These are phyloP conservation scores for Scortechinia acanthostroma DNA, from an alignment of 2,329 filamentous ascomycete species.

Conservation along the genomic window DNA sequence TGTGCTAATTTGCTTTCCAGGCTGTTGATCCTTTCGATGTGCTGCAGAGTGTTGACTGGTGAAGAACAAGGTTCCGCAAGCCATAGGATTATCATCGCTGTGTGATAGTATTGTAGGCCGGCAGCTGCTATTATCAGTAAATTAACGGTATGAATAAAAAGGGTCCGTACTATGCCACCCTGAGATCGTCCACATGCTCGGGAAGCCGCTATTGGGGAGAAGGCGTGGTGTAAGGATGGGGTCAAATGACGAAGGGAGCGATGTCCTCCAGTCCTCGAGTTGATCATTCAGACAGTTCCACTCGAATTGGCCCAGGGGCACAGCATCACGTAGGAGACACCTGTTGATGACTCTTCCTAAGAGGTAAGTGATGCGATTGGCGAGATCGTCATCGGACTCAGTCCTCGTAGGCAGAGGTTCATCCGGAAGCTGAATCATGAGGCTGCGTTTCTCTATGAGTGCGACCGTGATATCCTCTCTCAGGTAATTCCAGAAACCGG, in stretches of 20 bases:
- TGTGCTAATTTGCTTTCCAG: neutral
- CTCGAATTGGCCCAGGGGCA: neutral
- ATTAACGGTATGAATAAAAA: neutral
- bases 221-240: neutral
- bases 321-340: neutral
- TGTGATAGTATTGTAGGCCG: neutral
- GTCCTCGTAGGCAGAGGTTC: neutral
- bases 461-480: neutral
- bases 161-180: neutral
- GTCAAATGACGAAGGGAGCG: neutral
- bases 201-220: neutral
- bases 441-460: neutral
- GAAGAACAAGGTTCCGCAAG: neutral
- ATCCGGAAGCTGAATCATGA: neutral
- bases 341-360: neutral
- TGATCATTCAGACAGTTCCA: neutral
- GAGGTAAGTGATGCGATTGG: neutral
- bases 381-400: neutral
- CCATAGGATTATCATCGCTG: neutral
- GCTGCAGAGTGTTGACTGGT: neutral
- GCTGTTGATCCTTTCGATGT: neutral
- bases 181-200: neutral
- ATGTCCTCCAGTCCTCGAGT: neutral
- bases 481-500: neutral
- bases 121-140: neutral